Percentiles rank a stretch among this genome's conserved stretches.
These are phyloP conservation scores for Panicum virgatum DNA, from an alignment of 202 grass and related monocot species.

Conservation along the genomic window DNA sequence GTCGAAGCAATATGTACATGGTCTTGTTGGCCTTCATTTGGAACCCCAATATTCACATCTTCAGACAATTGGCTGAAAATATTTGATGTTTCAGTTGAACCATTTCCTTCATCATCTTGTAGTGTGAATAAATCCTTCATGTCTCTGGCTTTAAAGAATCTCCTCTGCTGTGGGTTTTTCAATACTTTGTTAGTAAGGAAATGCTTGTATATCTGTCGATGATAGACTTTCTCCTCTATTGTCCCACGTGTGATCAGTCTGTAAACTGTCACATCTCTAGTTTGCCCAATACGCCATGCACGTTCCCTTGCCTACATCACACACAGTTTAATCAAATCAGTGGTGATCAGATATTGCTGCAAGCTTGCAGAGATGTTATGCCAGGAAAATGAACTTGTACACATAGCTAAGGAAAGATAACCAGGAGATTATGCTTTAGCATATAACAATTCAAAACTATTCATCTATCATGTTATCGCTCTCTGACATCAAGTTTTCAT, in stretches of 20 bases:
- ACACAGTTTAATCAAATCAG: conserved; percentile 35
- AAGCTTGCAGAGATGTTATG: neutral
- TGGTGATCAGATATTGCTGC: neutral
- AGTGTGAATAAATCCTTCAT: conserved; percentile 94
- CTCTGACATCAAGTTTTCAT: conserved; percentile 13
- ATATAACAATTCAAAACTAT: conserved; percentile 26
- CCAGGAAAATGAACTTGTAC: conserved; percentile 1
- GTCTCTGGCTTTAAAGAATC: conserved; percentile 94
- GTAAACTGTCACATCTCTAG: conserved; percentile 80
- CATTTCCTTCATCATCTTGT: conserved; percentile 60
- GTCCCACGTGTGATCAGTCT: conserved; percentile 91
- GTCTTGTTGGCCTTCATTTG: conserved; percentile 35
- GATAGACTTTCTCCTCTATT: conserved; percentile 97
- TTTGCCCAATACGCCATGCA: conserved; percentile 96
- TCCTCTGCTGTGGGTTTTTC: conserved; percentile 85
- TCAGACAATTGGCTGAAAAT: conserved; percentile 79
- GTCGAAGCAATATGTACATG: conserved; percentile 13
- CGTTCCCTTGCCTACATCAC: conserved; percentile 81
- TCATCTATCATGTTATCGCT: conserved; percentile 5
- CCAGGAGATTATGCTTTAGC: neutral
- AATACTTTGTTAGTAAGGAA: conserved; percentile 93
- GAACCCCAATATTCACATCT: conserved; percentile 63
- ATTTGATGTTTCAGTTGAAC: conserved; percentile 80
- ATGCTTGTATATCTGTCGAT: conserved; percentile 94
- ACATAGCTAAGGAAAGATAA: conserved; percentile 11